These are phyloP conservation scores for Cryphonectria naterciae DNA, from an alignment of 2,329 filamentous ascomycete species.

Conservation along the genomic window DNA sequence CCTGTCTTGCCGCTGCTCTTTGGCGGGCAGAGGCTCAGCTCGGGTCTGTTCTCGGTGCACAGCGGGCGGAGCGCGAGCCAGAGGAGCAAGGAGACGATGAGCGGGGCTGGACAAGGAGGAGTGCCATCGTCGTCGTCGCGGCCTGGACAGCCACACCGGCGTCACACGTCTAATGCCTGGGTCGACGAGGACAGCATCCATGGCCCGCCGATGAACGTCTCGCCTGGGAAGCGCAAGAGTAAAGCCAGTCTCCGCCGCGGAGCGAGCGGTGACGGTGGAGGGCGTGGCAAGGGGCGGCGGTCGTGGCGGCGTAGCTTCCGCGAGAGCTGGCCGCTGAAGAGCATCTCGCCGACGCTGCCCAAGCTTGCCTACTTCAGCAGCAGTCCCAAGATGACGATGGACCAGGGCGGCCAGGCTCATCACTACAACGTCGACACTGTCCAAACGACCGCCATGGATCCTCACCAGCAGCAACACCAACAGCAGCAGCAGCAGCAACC, in stretches of 20 bases:
- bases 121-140: background rate
- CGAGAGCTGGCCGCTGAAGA: slow-evolving; percentile 37
- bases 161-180: slow-evolving; percentile 44
- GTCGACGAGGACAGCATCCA: slow-evolving; percentile 57
- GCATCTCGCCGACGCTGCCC: slow-evolving; percentile 43
- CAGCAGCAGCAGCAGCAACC: slow-evolving; percentile 7
- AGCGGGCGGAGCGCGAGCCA: background rate
- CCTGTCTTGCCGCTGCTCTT: slow-evolving; percentile 35
- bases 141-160: slow-evolving; percentile 32
- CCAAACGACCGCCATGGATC: slow-evolving; percentile 1
- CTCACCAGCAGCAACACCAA: slow-evolving; percentile 13
- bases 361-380: slow-evolving; percentile 29
- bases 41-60: slow-evolving; percentile 15
- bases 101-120: background rate
- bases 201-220: slow-evolving; percentile 45
- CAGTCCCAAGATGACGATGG: background rate
- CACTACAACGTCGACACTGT: background rate
- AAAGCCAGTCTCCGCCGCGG: slow-evolving; percentile 36
- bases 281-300: slow-evolving; percentile 12
- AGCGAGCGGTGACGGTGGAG: slow-evolving; percentile 27
- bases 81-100: slow-evolving; percentile 10
- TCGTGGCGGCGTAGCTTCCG: slow-evolving; percentile 29
- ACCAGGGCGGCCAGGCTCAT: background rate
- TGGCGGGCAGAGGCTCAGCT: slow-evolving; percentile 14
- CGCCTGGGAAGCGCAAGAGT: slow-evolving; percentile 29